A percentile compares a stretch with the other conserved stretches of the same genome.
These are phyloP conservation scores for Diutina ranongensis DNA, from an alignment of 1,139 yeast species.

Conservation along the genomic window DNA sequence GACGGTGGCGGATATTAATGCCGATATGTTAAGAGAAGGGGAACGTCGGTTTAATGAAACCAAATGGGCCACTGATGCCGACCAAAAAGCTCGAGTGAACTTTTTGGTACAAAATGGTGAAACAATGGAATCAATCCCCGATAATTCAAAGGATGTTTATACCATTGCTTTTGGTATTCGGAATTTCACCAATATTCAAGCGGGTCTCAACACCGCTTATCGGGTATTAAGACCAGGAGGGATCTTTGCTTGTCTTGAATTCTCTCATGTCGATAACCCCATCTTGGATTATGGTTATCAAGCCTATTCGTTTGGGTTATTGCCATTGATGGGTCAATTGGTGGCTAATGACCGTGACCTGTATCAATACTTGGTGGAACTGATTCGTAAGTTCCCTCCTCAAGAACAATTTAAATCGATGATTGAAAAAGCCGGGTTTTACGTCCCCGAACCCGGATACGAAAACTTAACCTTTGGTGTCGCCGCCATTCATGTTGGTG, in stretches of 20 bases:
- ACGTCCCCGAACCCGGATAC: constrained; percentile 76
- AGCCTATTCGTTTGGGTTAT: constrained; percentile 75
- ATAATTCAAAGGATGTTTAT: constrained; percentile 85
- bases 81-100: constrained; percentile 37
- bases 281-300: constrained; percentile 66
- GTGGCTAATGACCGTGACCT: constrained; percentile 92
- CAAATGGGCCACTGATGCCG: constrained; percentile 40
- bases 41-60: constrained; percentile 52
- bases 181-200: constrained; percentile 89
- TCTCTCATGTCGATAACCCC: constrained; percentile 81
- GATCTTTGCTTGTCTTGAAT: constrained; percentile 91
- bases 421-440: constrained; percentile 94
- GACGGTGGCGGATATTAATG: constrained; percentile 90
- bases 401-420: constrained; percentile 84
- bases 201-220: constrained; percentile 87
- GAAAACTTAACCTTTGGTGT: constrained; percentile 95
- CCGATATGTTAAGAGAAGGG: constrained; percentile 94
- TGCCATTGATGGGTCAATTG: constrained; percentile 93
- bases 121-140: constrained; percentile 68
- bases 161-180: constrained; percentile 97
- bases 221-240: constrained; percentile 98
- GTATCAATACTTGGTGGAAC: constrained; percentile 90
- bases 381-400: constrained; percentile 81
- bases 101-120: constrained; percentile 93
- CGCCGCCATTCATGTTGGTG: constrained; percentile 93